phyloP scores from a whole-genome alignment of 2,329 filamentous ascomycete genomes.

The Exserohilum turcica region DNA sequence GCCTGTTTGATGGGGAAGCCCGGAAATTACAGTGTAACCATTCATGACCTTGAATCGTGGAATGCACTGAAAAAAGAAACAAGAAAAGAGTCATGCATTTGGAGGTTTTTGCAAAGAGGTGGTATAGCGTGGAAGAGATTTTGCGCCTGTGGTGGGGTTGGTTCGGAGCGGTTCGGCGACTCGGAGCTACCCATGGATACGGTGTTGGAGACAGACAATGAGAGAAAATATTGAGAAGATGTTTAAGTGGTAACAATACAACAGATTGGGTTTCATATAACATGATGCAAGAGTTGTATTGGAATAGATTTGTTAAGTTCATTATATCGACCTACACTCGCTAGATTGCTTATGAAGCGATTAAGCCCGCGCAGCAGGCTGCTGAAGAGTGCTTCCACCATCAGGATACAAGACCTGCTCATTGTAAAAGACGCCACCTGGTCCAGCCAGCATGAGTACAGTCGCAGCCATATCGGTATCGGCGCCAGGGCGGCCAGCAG shows the following conservation, averaged over 20 bases:
- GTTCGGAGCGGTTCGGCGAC: constrained; percentile 11
- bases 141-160: constrained; percentile 9
- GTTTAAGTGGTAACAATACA: too few relatives aligned
- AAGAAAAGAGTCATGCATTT: neutral
- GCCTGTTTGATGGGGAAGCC: constrained; percentile 10
- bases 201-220: too few relatives aligned
- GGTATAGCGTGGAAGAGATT: constrained; percentile 10
- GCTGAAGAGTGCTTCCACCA: constrained; percentile 40
- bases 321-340: neutral
- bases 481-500: constrained; percentile 42
- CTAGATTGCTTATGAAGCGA: constrained; percentile 51
- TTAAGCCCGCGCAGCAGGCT: constrained; percentile 34
- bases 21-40: neutral
- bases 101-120: neutral
- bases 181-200: too few relatives aligned
- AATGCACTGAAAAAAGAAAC: too few relatives aligned
- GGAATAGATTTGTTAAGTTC: neutral
- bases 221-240: too few relatives aligned
- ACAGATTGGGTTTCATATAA: too few relatives aligned
- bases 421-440: constrained; percentile 59
- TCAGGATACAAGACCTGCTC: constrained; percentile 60
- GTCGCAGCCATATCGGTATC: constrained; percentile 51
- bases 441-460: constrained; percentile 58
- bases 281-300: neutral
- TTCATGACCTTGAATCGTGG: neutral